Evolutionary conservation across 2,329 filamentous ascomycete genomes (phyloP).

Genomic region (Mycosphaerella sp.): DNA sequence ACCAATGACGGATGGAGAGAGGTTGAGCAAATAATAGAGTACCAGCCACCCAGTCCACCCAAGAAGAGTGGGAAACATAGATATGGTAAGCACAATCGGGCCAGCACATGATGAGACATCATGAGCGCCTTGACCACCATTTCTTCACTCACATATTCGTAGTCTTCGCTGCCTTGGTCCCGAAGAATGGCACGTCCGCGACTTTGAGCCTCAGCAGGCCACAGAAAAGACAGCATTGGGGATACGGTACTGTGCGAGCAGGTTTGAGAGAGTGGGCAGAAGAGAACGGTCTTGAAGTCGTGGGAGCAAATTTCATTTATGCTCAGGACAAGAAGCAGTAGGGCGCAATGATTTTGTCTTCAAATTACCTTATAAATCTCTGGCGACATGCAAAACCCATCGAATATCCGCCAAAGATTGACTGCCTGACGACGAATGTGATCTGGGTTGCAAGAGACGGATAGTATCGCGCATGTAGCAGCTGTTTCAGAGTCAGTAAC

Average conservation of each 20-base stretch:
- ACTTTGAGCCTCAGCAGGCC: constrained; percentile 43
- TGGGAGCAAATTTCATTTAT: constrained; percentile 46
- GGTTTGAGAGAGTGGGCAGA: constrained; percentile 49
- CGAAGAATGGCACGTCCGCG: constrained; percentile 40
- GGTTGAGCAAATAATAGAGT: constrained; percentile 41
- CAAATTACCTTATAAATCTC: too few relatives aligned
- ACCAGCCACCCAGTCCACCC: constrained; percentile 51
- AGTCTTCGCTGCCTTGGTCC: constrained; percentile 48
- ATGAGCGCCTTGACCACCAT: too few relatives aligned
- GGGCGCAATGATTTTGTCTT: not conserved
- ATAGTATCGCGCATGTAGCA: not conserved
- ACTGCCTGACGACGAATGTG: too few relatives aligned
- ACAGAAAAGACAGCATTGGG: constrained; percentile 50
- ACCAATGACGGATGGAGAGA: not conserved
- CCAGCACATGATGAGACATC: too few relatives aligned
- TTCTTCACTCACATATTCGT: too few relatives aligned
- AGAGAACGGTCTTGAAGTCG: constrained; percentile 44
- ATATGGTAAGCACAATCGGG: constrained; percentile 35
- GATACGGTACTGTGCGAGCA: constrained; percentile 45
- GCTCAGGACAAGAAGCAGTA: constrained; percentile 46
- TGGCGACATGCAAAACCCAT: too few relatives aligned
- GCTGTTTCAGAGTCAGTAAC: not conserved
- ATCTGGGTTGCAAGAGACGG: too few relatives aligned
- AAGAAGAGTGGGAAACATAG: constrained; percentile 52
- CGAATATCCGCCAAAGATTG: too few relatives aligned